These are phyloP conservation scores for Wickerhamiella occidentalis DNA, from an alignment of 805 yeast genomes.

Conservation along the genomic window DNA sequence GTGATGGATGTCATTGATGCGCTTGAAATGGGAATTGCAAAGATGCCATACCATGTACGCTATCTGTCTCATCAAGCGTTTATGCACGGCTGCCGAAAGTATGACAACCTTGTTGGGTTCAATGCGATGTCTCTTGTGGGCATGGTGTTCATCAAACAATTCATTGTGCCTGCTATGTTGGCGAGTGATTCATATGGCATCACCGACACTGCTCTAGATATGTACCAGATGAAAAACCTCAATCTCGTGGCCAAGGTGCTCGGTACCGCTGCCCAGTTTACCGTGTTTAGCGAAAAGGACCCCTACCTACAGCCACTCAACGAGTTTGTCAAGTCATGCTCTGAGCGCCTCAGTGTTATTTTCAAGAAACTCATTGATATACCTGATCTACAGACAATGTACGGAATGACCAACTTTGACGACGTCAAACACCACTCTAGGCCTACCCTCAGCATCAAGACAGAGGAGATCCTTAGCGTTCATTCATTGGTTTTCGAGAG, in stretches of 20 bases:
- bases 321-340: slow-evolving; percentile 48
- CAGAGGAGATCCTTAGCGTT: slow-evolving; percentile 29
- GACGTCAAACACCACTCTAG: slow-evolving; percentile 47
- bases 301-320: slow-evolving; percentile 69
- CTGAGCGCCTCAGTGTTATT: slow-evolving; percentile 36
- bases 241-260: slow-evolving; percentile 45
- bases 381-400: slow-evolving; percentile 46
- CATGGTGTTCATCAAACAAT: slow-evolving; percentile 32
- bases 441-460: slow-evolving; percentile 29
- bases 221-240: slow-evolving; percentile 40
- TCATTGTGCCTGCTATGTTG: slow-evolving; percentile 29
- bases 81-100: slow-evolving; percentile 10
- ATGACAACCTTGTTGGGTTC: slow-evolving; percentile 7
- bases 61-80: slow-evolving; percentile 34
- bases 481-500: slow-evolving; percentile 30
- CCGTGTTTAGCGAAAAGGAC: slow-evolving; percentile 48
- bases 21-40: slow-evolving; percentile 34
- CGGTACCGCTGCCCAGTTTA: slow-evolving; percentile 54
- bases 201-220: slow-evolving; percentile 27
- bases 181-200: slow-evolving; percentile 41
- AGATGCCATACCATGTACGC: slow-evolving; percentile 46
- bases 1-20: slow-evolving; percentile 48
- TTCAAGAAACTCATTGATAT: slow-evolving; percentile 41
- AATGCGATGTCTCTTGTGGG: slow-evolving; percentile 53
- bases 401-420: slow-evolving; percentile 46